Percentiles rank a stretch among this genome's conserved stretches.
Conservation (phyloP, 345 rosid genomes). For the Rhodomyrtus tomentosa region DNA sequence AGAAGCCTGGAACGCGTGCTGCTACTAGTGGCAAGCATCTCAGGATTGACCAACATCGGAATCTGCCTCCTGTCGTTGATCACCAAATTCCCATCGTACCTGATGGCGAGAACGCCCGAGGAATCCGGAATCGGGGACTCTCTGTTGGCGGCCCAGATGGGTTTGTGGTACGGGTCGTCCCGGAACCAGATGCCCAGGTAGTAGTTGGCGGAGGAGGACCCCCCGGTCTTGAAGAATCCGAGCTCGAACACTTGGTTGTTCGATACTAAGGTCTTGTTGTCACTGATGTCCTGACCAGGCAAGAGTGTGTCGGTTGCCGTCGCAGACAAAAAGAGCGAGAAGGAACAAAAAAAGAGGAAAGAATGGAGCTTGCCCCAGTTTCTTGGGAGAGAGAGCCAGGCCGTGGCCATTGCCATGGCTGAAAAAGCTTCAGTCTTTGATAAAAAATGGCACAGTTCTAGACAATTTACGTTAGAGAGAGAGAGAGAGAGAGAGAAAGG, state of each 20-base stretch:
- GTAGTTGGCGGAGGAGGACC: not conserved
- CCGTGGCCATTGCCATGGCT: not conserved
- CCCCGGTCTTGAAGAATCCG: not conserved
- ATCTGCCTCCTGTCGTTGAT: not conserved
- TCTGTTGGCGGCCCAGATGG: not conserved
- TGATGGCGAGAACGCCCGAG: not conserved
- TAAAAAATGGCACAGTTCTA: not conserved
- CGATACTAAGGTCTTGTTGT: not conserved
- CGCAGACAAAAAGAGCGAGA: not conserved
- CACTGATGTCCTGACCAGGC: not conserved
- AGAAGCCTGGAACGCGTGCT: not conserved
- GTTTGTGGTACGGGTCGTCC: not conserved
- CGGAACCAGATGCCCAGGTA: not conserved
- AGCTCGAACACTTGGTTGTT: not conserved
- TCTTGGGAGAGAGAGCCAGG: not conserved
- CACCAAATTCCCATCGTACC: slow-evolving; percentile 1
- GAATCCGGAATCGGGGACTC: not conserved
- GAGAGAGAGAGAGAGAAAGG: not conserved
- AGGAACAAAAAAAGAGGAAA: not conserved
- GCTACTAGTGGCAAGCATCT: not conserved
- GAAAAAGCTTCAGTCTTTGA: not conserved
- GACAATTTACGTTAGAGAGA: not conserved
- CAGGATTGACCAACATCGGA: not conserved
- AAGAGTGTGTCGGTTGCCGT: not conserved
- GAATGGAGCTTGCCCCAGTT: not conserved